Conservation (phyloP, 208 protist species). For the Leishmania guyanensis region DNA sequence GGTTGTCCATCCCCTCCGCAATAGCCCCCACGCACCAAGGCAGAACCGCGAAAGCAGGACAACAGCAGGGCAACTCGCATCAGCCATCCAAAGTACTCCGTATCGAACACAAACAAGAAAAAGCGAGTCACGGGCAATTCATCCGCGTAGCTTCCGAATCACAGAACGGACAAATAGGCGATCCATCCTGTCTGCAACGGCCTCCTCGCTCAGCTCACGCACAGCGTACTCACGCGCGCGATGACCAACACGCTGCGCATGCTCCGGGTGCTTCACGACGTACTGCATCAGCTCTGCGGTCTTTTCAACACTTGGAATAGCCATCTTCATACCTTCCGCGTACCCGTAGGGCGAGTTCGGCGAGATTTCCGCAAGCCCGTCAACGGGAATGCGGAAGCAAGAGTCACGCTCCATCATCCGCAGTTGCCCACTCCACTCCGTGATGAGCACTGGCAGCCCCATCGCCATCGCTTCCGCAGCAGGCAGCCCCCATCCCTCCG, state of each 20-base stretch:
- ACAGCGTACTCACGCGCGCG: constrained; percentile 28
- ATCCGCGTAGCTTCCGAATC: neutral
- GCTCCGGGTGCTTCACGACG: constrained; percentile 33
- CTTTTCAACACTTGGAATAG: constrained; percentile 32
- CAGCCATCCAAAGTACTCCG: too few species aligned
- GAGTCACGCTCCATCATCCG: constrained; percentile 38
- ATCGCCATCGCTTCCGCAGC: constrained; percentile 63
- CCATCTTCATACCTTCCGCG: constrained; percentile 36
- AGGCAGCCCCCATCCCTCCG: constrained; percentile 71
- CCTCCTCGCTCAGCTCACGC: constrained; percentile 41
- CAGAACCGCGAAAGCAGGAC: too few species aligned
- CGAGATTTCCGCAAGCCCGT: constrained; percentile 47
- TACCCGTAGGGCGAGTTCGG: constrained; percentile 18
- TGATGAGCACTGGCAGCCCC: constrained; percentile 45
- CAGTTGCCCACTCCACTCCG: constrained; percentile 43
- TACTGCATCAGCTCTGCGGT: constrained; percentile 40
- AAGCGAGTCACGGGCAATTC: neutral
- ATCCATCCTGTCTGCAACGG: constrained; percentile 46
- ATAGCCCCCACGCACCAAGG: too few species aligned
- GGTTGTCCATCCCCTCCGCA: too few species aligned
- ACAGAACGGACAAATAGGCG: neutral
- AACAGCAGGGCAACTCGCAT: too few species aligned
- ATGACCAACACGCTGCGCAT: constrained; percentile 35
- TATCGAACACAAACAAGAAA: neutral
- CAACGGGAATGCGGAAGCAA: constrained; percentile 49